Evolutionary conservation across 148 eudicot genomes (phyloP).

Genomic region (Selenicereus undatus): DNA sequence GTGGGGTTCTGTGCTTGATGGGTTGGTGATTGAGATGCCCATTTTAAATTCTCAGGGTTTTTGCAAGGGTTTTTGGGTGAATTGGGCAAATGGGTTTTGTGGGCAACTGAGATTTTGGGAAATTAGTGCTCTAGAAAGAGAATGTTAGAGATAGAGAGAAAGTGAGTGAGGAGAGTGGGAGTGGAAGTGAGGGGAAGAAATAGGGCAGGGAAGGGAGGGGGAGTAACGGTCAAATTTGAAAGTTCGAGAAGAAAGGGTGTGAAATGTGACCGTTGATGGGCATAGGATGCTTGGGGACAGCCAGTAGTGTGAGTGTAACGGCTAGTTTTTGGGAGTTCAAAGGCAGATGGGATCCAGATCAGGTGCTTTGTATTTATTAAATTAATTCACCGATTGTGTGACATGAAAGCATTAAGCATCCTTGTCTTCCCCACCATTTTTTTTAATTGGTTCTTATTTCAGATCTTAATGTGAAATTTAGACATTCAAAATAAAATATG

Average conservation of each 20-base stretch:
- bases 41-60: neutral
- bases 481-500: neutral
- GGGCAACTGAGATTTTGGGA: neutral
- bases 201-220: conserved; percentile 8
- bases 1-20: conserved; percentile 29
- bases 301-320: conserved; percentile 27
- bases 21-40: conserved; percentile 30
- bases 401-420: neutral
- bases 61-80: neutral
- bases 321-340: conserved; percentile 18
- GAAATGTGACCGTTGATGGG: conserved; percentile 33
- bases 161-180: neutral
- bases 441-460: too few relatives aligned
- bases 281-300: conserved; percentile 7
- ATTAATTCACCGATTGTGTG: neutral
- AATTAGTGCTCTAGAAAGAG: neutral
- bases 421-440: neutral
- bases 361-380: neutral
- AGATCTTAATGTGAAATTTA: too few relatives aligned
- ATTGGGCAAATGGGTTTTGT: conserved; percentile 3
- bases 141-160: neutral
- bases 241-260: neutral
- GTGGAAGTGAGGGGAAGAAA: conserved; percentile 13
- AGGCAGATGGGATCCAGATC: neutral
- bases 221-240: conserved; percentile 35